Base-by-base conservation (phyloP, 2,329 filamentous ascomycete species). In the Plectosphaerella plurivora region DNA sequence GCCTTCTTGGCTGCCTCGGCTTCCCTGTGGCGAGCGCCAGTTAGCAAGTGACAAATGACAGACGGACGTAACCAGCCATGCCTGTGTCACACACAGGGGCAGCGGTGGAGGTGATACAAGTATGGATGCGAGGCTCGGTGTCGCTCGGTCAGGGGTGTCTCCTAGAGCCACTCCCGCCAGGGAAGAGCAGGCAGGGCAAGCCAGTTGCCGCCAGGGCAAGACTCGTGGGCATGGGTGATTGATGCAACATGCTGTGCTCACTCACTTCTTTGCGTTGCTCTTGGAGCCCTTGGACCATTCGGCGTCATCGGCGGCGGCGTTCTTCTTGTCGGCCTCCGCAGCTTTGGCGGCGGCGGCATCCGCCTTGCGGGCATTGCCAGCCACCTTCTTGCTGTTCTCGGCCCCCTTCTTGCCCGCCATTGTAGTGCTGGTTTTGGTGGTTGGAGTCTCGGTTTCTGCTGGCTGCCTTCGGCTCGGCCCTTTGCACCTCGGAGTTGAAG, bases 281-380 rank as follows among this genome's bases (percentile, higher is more conserved):
- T 97, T 99, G 51, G 90, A 70, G 41, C 94, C 94, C 72, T 94
- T 91, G 11, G 78, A 63, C 94, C 94, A 99, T 61, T 96, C 78
- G 51, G 81, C 78, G 5, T 86, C 81, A 63, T 97, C 93, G 25
- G 70, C 83, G 3, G 76, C 81, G 5, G 83, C 83, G 51, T 77
- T 81, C 71, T 86, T 86, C 37, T 80, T 73, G 39, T 90, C 81
- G 54, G 86, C 85, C 3, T 71, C 84, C 0, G 90, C 89, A 54
- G 86, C 79, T 73, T 97, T 97, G 52, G 81, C 73, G 9, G 89
- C 88, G 1, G 91, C 93, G 3, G 84, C 86, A 47, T 97, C 91
- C 57, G 91, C 91, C 79, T 99, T 97, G 73, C 91, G 83, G 57
- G 92, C 91, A 70, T 97, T 91, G 58, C 93, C 94, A 9, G 87